These are phyloP conservation scores for Anacardium occidentale DNA, from an alignment of 345 rosid species.

Conservation along the genomic window DNA sequence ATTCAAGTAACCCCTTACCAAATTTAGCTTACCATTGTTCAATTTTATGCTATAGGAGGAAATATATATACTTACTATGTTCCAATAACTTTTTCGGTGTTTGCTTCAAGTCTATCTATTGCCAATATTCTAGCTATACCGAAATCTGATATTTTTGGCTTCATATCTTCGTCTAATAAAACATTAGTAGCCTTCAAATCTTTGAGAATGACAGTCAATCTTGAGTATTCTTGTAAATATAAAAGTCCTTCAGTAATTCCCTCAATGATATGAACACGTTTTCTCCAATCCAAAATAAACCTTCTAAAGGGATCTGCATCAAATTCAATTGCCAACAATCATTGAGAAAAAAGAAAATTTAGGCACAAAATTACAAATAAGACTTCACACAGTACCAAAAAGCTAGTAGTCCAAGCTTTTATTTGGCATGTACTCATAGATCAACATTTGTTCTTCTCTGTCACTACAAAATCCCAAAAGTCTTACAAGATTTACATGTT, in stretches of 20 bases:
- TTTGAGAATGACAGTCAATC: background rate
- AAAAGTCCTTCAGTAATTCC: constrained; percentile 28
- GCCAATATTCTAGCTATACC: constrained; percentile 48
- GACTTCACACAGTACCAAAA: background rate
- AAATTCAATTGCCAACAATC: background rate
- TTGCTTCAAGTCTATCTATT: constrained; percentile 32
- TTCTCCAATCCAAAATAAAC: constrained; percentile 9
- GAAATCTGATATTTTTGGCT: constrained; percentile 48
- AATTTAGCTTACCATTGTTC: too few relatives aligned
- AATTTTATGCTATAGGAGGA: background rate
- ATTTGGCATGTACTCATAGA: constrained; percentile 17
- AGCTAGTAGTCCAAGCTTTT: constrained; percentile 17
- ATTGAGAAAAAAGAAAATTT: background rate
- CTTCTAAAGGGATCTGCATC: constrained; percentile 4
- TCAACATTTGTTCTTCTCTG: constrained; percentile 14
- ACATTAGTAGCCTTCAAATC: constrained; percentile 25
- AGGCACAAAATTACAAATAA: background rate
- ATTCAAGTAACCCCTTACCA: too few relatives aligned
- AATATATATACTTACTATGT: constrained; percentile 31
- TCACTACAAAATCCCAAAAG: constrained; percentile 12
- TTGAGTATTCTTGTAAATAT: constrained; percentile 33
- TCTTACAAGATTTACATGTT: constrained; percentile 20
- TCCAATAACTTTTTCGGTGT: constrained; percentile 33
- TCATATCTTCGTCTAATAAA: constrained; percentile 42
- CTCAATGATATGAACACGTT: constrained; percentile 19